Percentiles rank a stretch among this genome's conserved stretches.
These are phyloP conservation scores for Blastomyces gilchristii DNA, from an alignment of 2,329 filamentous ascomycete species.

Conservation along the genomic window DNA sequence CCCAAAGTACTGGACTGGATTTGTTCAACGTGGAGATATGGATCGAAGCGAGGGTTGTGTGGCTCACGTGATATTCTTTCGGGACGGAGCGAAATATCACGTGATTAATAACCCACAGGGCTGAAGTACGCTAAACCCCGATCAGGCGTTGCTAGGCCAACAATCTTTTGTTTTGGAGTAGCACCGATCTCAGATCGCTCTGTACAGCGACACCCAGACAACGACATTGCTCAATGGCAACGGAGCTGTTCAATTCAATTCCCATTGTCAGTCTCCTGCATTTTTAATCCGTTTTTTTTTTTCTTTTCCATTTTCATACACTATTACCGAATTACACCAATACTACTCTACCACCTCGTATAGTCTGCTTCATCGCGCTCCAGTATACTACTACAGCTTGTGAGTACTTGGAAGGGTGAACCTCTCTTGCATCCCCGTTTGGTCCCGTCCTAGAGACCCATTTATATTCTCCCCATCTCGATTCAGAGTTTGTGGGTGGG, in stretches of 20 bases:
- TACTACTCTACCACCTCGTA: background rate
- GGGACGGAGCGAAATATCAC: background rate
- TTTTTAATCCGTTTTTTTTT: background rate
- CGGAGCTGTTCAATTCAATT: background rate
- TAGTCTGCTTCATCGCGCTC: background rate
- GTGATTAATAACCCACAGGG: background rate
- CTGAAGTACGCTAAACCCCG: constrained; percentile 10
- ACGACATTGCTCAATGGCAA: background rate
- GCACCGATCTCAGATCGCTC: background rate
- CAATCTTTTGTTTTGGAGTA: constrained; percentile 11
- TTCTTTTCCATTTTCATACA: background rate
- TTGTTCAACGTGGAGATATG: constrained; percentile 17
- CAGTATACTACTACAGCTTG: background rate
- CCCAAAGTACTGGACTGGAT: constrained; percentile 7
- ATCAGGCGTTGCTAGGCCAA: constrained; percentile 15
- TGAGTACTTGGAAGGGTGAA: background rate
- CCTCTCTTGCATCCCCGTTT: background rate
- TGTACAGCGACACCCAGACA: background rate
- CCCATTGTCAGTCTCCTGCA: background rate
- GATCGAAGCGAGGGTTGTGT: constrained; percentile 24
- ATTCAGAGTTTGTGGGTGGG: background rate
- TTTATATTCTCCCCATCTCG: constrained; percentile 1
- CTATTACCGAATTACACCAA: background rate
- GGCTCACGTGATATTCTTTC: constrained; percentile 17
- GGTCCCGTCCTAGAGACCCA: background rate